phyloP scores from a whole-genome alignment of 208 protist genomes.

The Phytomonas francai region DNA sequence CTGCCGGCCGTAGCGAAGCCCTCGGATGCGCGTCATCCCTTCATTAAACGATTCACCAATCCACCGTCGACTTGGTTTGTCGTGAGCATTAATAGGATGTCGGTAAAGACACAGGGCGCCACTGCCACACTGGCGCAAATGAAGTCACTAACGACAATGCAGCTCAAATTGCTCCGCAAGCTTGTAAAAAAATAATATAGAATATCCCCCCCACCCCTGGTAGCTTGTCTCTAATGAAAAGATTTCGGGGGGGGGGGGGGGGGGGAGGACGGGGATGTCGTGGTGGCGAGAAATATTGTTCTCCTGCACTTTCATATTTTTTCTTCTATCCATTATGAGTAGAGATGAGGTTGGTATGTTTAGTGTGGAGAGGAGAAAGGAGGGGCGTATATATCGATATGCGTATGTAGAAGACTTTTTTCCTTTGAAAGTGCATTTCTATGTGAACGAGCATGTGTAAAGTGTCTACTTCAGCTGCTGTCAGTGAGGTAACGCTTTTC shows the following conservation, averaged over 20 bases:
- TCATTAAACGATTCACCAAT: slow-evolving; percentile 29
- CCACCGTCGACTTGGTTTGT: slow-evolving; percentile 35
- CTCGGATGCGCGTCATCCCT: slow-evolving; percentile 20
- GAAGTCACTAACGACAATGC: slow-evolving; percentile 25
- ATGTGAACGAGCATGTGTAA: too few relatives aligned
- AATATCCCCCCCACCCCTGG: neutral
- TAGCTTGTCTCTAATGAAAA: too few relatives aligned
- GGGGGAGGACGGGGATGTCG: too few relatives aligned
- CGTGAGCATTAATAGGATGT: slow-evolving; percentile 27
- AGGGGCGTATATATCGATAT: neutral
- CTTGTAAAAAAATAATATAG: neutral
- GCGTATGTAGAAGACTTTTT: too few relatives aligned
- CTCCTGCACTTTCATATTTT: neutral
- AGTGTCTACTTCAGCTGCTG: too few relatives aligned
- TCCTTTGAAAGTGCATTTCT: too few relatives aligned
- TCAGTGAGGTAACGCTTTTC: too few relatives aligned
- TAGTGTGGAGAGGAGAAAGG: too few relatives aligned
- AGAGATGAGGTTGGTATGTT: too few relatives aligned
- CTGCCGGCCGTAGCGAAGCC: neutral
- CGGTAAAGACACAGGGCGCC: slow-evolving; percentile 19
- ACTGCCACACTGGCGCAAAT: slow-evolving; percentile 25
- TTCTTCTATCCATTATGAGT: neutral
- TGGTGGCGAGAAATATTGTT: neutral
- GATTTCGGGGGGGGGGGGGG: too few relatives aligned
- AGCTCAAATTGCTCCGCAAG: slow-evolving; percentile 22